Base-by-base conservation (phyloP, 78 protist species). In the Speleostelium caveatum region DNA sequence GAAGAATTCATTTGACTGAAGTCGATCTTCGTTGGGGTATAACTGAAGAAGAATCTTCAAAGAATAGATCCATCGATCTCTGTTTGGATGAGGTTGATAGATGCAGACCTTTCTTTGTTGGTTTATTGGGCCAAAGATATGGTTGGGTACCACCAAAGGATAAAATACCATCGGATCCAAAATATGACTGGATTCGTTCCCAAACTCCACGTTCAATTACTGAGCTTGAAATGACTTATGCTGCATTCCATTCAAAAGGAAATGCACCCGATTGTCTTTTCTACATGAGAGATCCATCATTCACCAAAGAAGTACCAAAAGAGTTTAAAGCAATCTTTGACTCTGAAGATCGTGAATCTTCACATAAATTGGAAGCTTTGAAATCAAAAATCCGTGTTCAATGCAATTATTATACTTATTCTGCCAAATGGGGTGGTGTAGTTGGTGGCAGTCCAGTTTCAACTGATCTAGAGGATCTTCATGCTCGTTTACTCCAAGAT, bases 21-120 rank as follows among this genome's bases (percentile, higher is more conserved):
- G 61, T 92, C n/a, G 97, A 96, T 58, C 74, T 96, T 21, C 95
- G 97, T 73, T 96, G 97, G 97, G 97, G 97, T 67, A 87, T 96
- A 5, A 87, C 96, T 10, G 89, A 75, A 30, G 88, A 72, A 12
- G 97, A 75, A 28, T 38, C 71, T 19, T 33, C 5, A 3, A 53
- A 51, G 32, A 73, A 73, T 49, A 42, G 71, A 0, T 21, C 86
- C 5, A 42, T 93, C 17, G 79, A 49, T 32, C 14, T 89, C 24
- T 96, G 97, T 68, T 58, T 96, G 22, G 78, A 66, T 0, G 96
- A 94, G 26, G 94, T 94, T 17, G 96, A 89, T 41, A 75, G 92
- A 53, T 96, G 97, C 87, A 3, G 73, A 22, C 97, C 97, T 38
- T 94, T 96, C 86, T 94, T 94, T 55, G 6, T 96, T 10, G 95